Evolutionary conservation across 2,329 filamentous ascomycete species (phyloP), one percentile per base, ranked within the genome.

Genomic region (Hirsutella thompsonii): DNA sequence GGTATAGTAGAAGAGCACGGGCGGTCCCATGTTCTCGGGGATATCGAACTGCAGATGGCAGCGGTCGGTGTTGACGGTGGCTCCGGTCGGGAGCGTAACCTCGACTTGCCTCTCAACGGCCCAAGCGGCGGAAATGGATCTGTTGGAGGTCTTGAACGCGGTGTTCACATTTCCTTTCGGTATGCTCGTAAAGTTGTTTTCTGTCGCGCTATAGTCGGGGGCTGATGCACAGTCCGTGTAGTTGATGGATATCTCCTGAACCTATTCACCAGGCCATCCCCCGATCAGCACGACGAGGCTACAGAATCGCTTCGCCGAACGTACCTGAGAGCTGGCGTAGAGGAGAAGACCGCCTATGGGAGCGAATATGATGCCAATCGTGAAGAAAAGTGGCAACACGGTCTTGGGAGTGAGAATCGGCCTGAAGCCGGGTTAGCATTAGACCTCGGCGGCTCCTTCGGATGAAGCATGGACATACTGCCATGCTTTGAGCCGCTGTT

Each of bases 401-500:
- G 88, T 94, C 67, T 94, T 94, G 2, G 90, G 90, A 3, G 90
- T 96, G 39, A 95, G 71, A 56, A 96, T 95, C 30, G 90, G 90
- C 66, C 86, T 92, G 56, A 20, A n/a, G 11, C 6, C 16, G 5
- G 11, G 37, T 18, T 21, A 38, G 26, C 11, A 34, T 29, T 35
- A 13, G 8, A 3, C 4, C 18, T n/a, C 30, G 16, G 4, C 3
- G 13, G 20, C 19, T 34, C 14, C 32, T 9, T 34, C 11, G 20
- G 28, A 14, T 20, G 20, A 20, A 36, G 26, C 5, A 5, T 20
- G 36, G 34, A 76, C 87, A 64, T 71, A 93, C 83, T 98, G 92
- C 92, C 92, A 98, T 68, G 92, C 92, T 67, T 96, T 95, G 62
- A 98, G 67, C 58, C 92, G 81, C 65, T 98, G 92, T 61, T 98